Base-by-base conservation (phyloP, 441 rosid species). In the Arabidopsis lyrata region DNA sequence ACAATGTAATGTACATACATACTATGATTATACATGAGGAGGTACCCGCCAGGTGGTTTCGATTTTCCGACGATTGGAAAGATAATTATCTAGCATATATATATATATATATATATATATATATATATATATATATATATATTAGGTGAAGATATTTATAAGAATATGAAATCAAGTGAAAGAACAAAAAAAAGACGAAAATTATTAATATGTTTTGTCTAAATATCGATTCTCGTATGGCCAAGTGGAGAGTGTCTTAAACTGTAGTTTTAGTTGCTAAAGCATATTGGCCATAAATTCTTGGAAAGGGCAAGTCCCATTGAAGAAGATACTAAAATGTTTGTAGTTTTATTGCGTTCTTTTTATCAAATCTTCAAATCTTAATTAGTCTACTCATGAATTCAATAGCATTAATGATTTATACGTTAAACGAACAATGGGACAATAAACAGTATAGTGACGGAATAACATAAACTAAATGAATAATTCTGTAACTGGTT, bases 231-330 rank as follows among this genome's bases (percentile, higher is more conserved):
- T 52, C 73, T 42, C 29, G 49, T 50, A n/a, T 29, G 62, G 62
- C 67, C 73, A 59, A 74, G 73, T 74, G 60, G 78, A 63, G 70
- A 45, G 65, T 73, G 71, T 45, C 32, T 45, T 47, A 13, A 36
- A 73, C 77, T 65, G 59, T 55, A 57, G 38, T 39, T 57, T 65
- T 73, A 35, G 42, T 53, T 60, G 50, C 57, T 18, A 6, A 70
- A 42, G 78, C 73, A 67, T 67, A 55, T 58, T 61, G 67, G 58
- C 74, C 50, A 52, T 34, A 53, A 66, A 52, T 20, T 15, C 18
- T 15, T 15, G 50, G 62, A 66, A 68, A 53, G 74, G 58, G 15
- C 67, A 73, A 64, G 7, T 16, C 44, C 36, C 20, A 44, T 35
- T 54, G 41, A 70, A 22, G 12, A 32, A 39, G 24, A 27, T 1